Conservation (phyloP, 2,329 filamentous ascomycete genomes). For the Ambrosiella beaveri region DNA sequence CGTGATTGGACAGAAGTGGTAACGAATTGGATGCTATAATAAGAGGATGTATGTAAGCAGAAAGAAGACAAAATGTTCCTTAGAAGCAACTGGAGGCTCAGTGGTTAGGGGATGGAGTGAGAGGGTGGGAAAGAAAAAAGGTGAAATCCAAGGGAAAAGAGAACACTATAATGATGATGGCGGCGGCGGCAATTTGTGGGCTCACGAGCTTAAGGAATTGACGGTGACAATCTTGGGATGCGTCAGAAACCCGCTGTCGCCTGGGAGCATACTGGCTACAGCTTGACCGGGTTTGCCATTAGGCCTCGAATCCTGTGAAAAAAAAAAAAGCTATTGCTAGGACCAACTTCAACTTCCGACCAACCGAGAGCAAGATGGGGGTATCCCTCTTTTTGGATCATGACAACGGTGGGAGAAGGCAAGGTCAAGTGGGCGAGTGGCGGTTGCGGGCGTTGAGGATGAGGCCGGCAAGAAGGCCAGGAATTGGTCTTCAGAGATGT, state of each 20-base stretch:
- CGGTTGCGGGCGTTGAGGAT: too few relatives aligned
- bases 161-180: not conserved
- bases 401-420: too few relatives aligned
- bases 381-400: too few relatives aligned
- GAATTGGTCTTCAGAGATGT: too few relatives aligned
- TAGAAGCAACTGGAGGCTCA: not conserved
- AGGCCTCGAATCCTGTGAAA: not conserved
- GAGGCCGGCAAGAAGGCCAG: too few relatives aligned
- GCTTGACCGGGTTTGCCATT: not conserved
- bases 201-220: not conserved
- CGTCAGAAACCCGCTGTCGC: not conserved
- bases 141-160: not conserved
- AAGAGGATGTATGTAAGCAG: conserved; percentile 5
- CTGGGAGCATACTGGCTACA: not conserved
- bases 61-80: not conserved
- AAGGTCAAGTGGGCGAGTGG: too few relatives aligned
- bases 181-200: not conserved
- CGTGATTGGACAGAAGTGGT: conserved; percentile 2
- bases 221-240: not conserved
- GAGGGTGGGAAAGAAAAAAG: not conserved
- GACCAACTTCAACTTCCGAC: too few relatives aligned
- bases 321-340: too few relatives aligned
- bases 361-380: too few relatives aligned
- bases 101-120: not conserved
- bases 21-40: conserved; percentile 2